Base-by-base conservation (phyloP, 1,284 basidiomycete genomes). In the Vanrija pseudolonga region DNA sequence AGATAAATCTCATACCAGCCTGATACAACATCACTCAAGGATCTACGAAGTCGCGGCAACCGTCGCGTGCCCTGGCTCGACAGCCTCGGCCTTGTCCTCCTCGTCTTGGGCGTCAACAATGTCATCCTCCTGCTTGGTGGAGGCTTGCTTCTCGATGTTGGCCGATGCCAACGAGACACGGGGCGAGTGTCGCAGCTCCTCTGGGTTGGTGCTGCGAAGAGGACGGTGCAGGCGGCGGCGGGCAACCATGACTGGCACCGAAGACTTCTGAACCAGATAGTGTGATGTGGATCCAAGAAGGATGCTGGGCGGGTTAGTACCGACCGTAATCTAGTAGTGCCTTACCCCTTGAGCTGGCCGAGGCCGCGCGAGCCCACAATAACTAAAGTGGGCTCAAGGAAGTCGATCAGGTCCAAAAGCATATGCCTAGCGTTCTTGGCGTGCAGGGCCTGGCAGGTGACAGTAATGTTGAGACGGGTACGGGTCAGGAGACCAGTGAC, bases 271-370 rank as follows among this genome's bases (percentile, higher is more conserved):
- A 42, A 98, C 91, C 47, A 98, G 85, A 72, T 98, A 98, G 75
- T 98, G 91, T 4, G 90, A 95, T 0, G 93, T 97, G 3, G 91
- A 95, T n/a, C 94, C 94, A 37, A 98, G 85, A 6, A 98, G 81
- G 67, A 97, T 95, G 22, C 93, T 92, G 66, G 20, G 20, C 12
- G 4, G 8, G 44, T 53, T 28, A 28, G 36, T 19, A 24, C 22
- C 19, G 6, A 38, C 9, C 24, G 24, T 26, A 15, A 14, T 4
- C 7, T 11, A 26, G 32, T 4, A 15, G 32, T 32, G 12, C 32
- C 84, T 59, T 55, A 90, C 89, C 90, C 93, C 71, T 95, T 95
- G 53, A 98, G 76, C 65, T 91, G 88, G 22, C 89, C 85, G 26
- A 96, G 68, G 56, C 95, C 95, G 55, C 95, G 86, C 18, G 90